Evolutionary conservation across 202 grass and related monocot genomes (phyloP), one percentile per base, ranked within the genome.

Genomic region (Bolboschoenoplectus hybrid): DNA sequence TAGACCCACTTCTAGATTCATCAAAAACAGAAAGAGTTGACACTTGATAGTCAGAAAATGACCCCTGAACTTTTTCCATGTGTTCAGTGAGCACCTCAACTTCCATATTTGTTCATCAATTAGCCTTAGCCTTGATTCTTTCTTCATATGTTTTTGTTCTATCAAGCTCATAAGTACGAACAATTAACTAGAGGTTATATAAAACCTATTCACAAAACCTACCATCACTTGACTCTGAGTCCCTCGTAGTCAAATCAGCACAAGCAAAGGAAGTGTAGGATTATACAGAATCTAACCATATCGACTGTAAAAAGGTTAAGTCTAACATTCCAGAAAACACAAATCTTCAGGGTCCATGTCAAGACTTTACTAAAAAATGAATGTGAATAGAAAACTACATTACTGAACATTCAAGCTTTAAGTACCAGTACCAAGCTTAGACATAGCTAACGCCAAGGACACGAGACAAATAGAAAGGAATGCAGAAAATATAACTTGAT

Each of bases 111-210:
- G 45, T 79, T 79, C 52, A 58, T 16, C 49, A 53, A 76, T 53
- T 76, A 12, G 2, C 13, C 51, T 60, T 6, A 41, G 52, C 20
- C 6, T 79, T 60, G 41, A 34, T 41, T 11, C 49, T 6, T 8
- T 58, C 56, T 79, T 79, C 75, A 57, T 58, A 40, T 79, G 7
- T 58, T 79, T 79, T 58, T 79, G 0, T n/a, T 60, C 52, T 60
- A 79, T 79, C 75, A 78, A 57, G 7, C 51, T 40, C 50, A 39
- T 58, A 57, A 10, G 35, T 50, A 14, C 7, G 32, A 58, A 41
- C 38, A 57, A 78, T 13, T 35, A 57, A 58, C 74, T 58, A 41
- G 13, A 16, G 5, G 56, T 38, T 56, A 35, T 26, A 38, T 61
- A 61, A 60, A n/a, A 61, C 16, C 16, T 61, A 19, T 19, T 16